These are phyloP conservation scores for Phaeophleospora eucalypticola DNA, from an alignment of 2,329 filamentous ascomycete species.

Conservation along the genomic window DNA sequence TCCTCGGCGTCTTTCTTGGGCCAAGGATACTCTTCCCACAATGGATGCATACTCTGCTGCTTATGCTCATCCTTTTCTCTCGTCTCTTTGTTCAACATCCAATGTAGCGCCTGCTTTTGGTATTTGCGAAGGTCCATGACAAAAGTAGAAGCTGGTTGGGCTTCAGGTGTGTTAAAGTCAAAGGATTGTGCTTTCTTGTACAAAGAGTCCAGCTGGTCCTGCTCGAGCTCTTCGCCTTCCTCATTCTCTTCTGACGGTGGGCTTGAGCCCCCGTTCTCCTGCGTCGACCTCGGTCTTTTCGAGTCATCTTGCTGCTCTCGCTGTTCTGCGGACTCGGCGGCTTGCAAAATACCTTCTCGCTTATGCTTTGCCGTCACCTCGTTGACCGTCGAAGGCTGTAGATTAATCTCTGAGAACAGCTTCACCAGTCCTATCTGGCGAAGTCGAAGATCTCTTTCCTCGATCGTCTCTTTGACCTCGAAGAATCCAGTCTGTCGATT, in stretches of 20 bases:
- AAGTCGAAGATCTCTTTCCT: constrained; percentile 78
- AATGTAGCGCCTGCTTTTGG: constrained; percentile 90
- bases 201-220: constrained; percentile 88
- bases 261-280: constrained; percentile 47
- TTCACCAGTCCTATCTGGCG: constrained; percentile 85
- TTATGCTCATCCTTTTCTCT: constrained; percentile 64
- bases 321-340: constrained; percentile 83
- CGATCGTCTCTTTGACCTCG: constrained; percentile 77
- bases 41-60: constrained; percentile 83
- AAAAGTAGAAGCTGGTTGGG: constrained; percentile 78
- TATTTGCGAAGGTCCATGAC: constrained; percentile 81
- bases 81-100: constrained; percentile 94
- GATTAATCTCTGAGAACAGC: constrained; percentile 81
- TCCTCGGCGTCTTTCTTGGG: constrained; percentile 84
- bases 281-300: constrained; percentile 36
- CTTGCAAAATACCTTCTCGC: constrained; percentile 76
- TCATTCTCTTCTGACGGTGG: constrained; percentile 62
- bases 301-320: constrained; percentile 56
- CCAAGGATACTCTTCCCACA: constrained; percentile 97
- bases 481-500: constrained; percentile 73
- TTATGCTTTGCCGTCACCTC: constrained; percentile 71
- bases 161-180: constrained; percentile 85
- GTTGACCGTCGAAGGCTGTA: constrained; percentile 72
- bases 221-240: constrained; percentile 85
- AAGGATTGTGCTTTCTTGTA: constrained; percentile 97